Evolutionary conservation across 345 rosid genomes (phyloP), one percentile per base, ranked within the genome.

Genomic region (Turritis glabra): DNA sequence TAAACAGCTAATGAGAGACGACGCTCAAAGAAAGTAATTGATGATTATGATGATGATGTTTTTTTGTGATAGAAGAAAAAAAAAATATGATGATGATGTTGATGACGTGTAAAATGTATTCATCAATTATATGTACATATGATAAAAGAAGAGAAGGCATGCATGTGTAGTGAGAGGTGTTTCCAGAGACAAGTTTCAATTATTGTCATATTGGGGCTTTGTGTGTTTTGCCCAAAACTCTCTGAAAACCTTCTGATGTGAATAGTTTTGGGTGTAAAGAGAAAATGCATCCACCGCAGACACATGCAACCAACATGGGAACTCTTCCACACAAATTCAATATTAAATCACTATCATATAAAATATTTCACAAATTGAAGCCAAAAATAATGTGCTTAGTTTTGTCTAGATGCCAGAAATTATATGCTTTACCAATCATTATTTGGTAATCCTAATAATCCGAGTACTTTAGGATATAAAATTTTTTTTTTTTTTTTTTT

Each of bases 281-380:
- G 66, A 56, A 66, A 54, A 76, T 69, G 75, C 66, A 62, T 76
- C 75, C 80, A 76, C 64, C 64, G 63, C 64, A 76, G 14, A 69
- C 75, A 76, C 74, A 73, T 73, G 77, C 81, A 11, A 65, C 73
- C 74, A 78, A 72, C 77, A 78, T 64, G 69, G 55, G 21, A 51
- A 67, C 56, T 38, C 69, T 75, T 51, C 50, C 68, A 37, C 41
- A 63, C 2, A 32, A 32, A 47, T 23, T 58, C 46, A 44, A 57
- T 57, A 55, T 57, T 19, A 19, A 30, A 55, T 43, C 8, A 19
- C 12, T 68, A 17, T 18, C 27, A 33, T 53, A 32, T 65, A 4
- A 50, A 23, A 40, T 66, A 69, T 17, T 51, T 27, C 40, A 69
- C 4, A 44, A 30, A 46, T 46, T 58, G 23, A 58, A 32, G 35